These are phyloP conservation scores for Trichoderma simmonsii DNA, from an alignment of 2,329 filamentous ascomycete species.

Conservation along the genomic window DNA sequence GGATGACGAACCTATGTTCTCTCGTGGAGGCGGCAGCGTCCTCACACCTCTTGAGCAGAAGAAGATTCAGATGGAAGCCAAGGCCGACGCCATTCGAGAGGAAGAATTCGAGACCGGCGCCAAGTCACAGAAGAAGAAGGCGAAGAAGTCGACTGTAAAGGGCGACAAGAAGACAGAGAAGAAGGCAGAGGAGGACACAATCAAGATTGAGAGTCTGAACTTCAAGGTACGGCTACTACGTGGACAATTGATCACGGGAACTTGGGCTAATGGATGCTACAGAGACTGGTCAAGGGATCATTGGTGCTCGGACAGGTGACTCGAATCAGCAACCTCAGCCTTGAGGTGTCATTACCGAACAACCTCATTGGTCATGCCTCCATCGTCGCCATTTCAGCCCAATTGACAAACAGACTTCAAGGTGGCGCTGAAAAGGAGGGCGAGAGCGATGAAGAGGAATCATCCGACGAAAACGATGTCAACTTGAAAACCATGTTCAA, in stretches of 20 bases:
- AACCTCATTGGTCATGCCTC: conserved; percentile 88
- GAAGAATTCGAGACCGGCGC: conserved; percentile 59
- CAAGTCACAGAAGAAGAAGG: conserved; percentile 50
- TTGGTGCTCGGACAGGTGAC: conserved; percentile 84
- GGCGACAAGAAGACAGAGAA: conserved; percentile 52
- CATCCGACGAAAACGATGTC: conserved; percentile 54
- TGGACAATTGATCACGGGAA: neutral
- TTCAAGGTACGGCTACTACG: conserved; percentile 62
- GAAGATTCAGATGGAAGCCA: conserved; percentile 92
- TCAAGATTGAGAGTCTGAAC: conserved; percentile 82
- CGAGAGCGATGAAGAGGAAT: conserved; percentile 52
- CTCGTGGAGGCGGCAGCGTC: conserved; percentile 85
- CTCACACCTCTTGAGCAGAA: conserved; percentile 93
- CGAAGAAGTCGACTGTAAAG: conserved; percentile 52
- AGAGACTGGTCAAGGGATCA: conserved; percentile 82
- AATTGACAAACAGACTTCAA: conserved; percentile 73
- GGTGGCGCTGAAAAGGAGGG: conserved; percentile 55
- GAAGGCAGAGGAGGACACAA: conserved; percentile 46
- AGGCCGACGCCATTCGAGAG: conserved; percentile 87
- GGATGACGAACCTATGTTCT: conserved; percentile 87
- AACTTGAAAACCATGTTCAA: conserved; percentile 73
- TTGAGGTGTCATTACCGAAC: conserved; percentile 84
- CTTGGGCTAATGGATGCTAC: conserved; percentile 10
- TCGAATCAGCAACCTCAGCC: conserved; percentile 73
- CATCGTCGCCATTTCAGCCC: conserved; percentile 84